Evolutionary conservation across 1,139 yeast species (phyloP), one percentile per base, ranked within the genome.

Genomic region (Trichomonascaceae sp.): DNA sequence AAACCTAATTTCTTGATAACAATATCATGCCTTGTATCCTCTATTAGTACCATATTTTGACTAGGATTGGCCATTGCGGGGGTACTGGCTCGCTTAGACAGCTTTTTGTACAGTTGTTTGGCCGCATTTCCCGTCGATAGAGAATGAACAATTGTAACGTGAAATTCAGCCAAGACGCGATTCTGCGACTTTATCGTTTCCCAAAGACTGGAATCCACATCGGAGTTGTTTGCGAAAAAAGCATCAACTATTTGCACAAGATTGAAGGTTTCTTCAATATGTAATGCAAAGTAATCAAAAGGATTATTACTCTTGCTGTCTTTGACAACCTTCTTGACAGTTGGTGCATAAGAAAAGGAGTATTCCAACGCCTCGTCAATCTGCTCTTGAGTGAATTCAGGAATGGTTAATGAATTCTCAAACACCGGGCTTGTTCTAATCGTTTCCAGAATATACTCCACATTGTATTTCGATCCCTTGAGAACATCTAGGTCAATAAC

Each of bases 71-170:
- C 32, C 45, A 22, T 48, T 19, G 15, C 39, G n/a, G 17, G n/a
- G 10, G 1, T 8, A 9, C 15, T 44, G 3, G 52, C 52, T 10
- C 24, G 18, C 10, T 50, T n/a, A 8, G 44, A 9, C 20, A 50
- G 22, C 17, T 36, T 20, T 22, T 50, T 24, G 27, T 47, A 38
- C 15, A 45, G 44, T 1, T 32, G 15, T n/a, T 41, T 52, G 19
- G 44, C 47, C 15, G 27, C 45, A 2, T 43, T 15, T 12, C 44
- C 48, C 19, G 45, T 9, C 3, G 32, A 30, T 4, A 12, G 20
- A 17, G 66, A 59, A 66, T 93, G 98, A 0, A 83, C 80, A 47
- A 91, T 67, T 0, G 99, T 93, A 1, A 91, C 81, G 66, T 93
- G 99, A 63, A 89, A 86, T 43, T 74, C 77, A 0, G 65, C 53